Evolutionary conservation across 257 asterid genomes (phyloP), one percentile per base, ranked within the genome.

Genomic region (Solanum appendiculatum): DNA sequence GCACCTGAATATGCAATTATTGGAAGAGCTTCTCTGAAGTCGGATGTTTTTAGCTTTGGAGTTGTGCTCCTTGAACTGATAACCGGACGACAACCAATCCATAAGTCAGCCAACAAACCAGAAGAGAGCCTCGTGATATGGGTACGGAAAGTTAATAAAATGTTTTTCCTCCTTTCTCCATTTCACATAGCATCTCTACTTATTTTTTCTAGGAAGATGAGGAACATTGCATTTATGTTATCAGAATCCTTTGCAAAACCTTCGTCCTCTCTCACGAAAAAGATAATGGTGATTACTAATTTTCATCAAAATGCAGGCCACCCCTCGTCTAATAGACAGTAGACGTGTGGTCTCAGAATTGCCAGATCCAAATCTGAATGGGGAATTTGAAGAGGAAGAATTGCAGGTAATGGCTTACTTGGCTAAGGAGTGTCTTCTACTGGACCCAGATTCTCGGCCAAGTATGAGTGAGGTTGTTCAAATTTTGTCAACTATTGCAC

Each of bases 1-100:
- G 99, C 99, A 11, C 99, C 99, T 18, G 99, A 97, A 88, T 95
- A 93, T 63, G 97, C 98, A 16, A 96, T 94, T 42, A 89, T 95
- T 54, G 99, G 99, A 63, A 88, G 93, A 89, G 97, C 99, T 87
- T 96, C 99, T 86, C 90, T 93, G 7, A 96, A 95, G 84, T 96
- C 99, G 1, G 99, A 97, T n/a, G 99, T 97, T 85, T 97, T 97
- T 92, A 96, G 99, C 89, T 97, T 97, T 25, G 99, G 99, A 9
- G 99, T 97, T 54, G 99, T 97, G 88, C 98, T 97, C 88, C 99
- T 97, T 88, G 99, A 97, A 86, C 91, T 96, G 51, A 97, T 97
- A 86, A 95, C 93, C 6, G 99, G 99, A 73, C 93, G 95, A 82
- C 92, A 92, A 78, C 96, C 99, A 56, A 96, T 97, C 88, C 91